Base-by-base conservation (phyloP, 2,329 filamentous ascomycete genomes). In the Botrytis deweyae region DNA sequence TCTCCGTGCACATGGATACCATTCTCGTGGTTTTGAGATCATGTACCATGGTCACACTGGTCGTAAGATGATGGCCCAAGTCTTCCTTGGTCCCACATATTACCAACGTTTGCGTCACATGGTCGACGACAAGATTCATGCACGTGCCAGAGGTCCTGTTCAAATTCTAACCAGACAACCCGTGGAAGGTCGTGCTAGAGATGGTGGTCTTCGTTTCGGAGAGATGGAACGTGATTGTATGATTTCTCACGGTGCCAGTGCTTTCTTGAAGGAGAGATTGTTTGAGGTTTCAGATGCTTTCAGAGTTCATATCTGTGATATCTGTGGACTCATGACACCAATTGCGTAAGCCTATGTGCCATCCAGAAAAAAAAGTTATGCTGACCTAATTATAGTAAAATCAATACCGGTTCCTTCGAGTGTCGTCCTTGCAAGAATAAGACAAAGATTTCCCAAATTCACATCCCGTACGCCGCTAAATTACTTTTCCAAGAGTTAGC, bases 211-310 rank as follows among this genome's bases (percentile, higher is more conserved):
- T 63, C 95, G 97, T 82, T 99, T 99, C 90, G 96, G 96, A 91
- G 96, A 99, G 87, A 99, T 99, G 96, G 97, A 99, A 85, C 95
- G 97, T 86, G 97, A 99, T 89, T 99, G 96, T 83, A 99, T 99
- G 96, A 99, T 99, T 86, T 94, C 97, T n/a, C 97, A 99, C 83
- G 96, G 96, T 82, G 96, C 97, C 5, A 95, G 94, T 72, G 92
- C 95, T 2, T 99, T 99, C 88, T 85, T 99, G 81, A 99, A 99
- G 86, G 96, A 99, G 87, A 90, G 96, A 80, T 85, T 99, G 74
- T 98, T 99, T 80, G 95, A 98, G 82, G 96, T 99, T 69, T 97
- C 94, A 71, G 96, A 99, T 85, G 95, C 96, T 55, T 99, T 98
- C 88, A 89, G 95, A 83, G 96, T 99, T 74, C 96, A 99, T 84